Percentiles rank a stretch among this genome's conserved stretches.
Conservation (phyloP, 2,329 filamentous ascomycete species). For the Penicillium sp. region DNA sequence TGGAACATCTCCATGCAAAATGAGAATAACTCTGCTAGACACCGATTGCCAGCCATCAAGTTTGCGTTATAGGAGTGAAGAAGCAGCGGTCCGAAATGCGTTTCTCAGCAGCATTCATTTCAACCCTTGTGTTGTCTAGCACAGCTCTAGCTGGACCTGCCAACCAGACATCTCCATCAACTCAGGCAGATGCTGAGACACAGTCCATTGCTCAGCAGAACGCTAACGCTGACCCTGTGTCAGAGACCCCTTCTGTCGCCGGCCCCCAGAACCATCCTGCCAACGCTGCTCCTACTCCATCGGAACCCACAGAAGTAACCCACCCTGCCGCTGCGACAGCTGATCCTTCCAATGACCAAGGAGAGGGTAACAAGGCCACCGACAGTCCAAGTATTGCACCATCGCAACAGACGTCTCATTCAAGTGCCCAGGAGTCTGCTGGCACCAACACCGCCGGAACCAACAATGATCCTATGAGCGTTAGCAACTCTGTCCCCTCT, state of each 20-base stretch:
- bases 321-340: background rate
- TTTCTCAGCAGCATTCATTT: slow-evolving; percentile 12
- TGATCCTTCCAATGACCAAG: background rate
- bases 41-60: background rate
- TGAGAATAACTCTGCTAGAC: background rate
- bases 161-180: background rate
- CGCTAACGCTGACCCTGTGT: background rate
- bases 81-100: slow-evolving; percentile 10
- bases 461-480: background rate
- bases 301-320: background rate
- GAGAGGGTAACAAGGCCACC: background rate
- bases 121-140: slow-evolving; percentile 9
- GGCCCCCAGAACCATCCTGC: background rate
- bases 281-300: background rate
- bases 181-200: background rate
- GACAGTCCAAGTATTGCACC: background rate
- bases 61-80: background rate
- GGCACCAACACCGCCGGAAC: background rate
- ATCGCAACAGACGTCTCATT: background rate
- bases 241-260: background rate
- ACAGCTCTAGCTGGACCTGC: slow-evolving; percentile 5
- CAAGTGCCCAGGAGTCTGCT: background rate
- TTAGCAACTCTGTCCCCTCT: background rate
- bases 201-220: background rate
- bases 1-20: background rate